Evolutionary conservation across 176 grass and related monocot genomes (phyloP).

Genomic region (Musa troglodytarum): DNA sequence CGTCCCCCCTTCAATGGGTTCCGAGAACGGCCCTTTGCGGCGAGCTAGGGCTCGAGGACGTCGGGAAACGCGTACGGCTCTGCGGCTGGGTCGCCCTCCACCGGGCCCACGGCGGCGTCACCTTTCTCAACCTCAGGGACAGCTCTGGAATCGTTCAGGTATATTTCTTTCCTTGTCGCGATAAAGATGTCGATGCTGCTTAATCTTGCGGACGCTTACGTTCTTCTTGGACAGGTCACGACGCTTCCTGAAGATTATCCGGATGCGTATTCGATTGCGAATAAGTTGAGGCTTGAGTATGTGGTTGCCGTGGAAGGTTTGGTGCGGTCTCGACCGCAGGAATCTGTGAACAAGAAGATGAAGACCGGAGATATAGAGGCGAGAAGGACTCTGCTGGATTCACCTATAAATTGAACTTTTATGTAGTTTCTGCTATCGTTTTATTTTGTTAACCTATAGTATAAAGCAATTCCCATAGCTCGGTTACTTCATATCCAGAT

Average conservation of each 20-base stretch:
- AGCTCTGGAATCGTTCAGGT: conserved; percentile 75
- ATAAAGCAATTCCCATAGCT: too few relatives aligned
- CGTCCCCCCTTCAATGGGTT: conserved; percentile 49
- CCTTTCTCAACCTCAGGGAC: conserved; percentile 78
- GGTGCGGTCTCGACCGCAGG: conserved; percentile 39
- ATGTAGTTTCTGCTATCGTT: not conserved
- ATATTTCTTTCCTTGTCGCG: not conserved
- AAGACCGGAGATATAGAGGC: conserved; percentile 91
- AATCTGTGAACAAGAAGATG: conserved; percentile 83
- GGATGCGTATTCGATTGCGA: conserved; percentile 54
- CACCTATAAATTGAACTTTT: not conserved
- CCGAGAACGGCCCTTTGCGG: conserved; percentile 54
- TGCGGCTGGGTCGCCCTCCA: conserved; percentile 93
- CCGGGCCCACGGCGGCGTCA: conserved; percentile 67
- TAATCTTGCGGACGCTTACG: not conserved
- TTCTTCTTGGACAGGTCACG: conserved; percentile 41
- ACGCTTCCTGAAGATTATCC: conserved; percentile 58
- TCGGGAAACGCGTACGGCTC: conserved; percentile 58
- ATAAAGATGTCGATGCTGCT: not conserved
- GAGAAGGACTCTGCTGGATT: not conserved
- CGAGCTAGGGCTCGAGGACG: conserved; percentile 44
- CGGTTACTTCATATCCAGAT: too few relatives aligned
- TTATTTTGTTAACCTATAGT: not conserved
- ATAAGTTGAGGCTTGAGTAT: conserved; percentile 82
- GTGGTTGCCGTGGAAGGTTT: conserved; percentile 76